phyloP scores from a whole-genome alignment of 495 filamentous ascomycete genomes.

The Trichocladium antarcticum region DNA sequence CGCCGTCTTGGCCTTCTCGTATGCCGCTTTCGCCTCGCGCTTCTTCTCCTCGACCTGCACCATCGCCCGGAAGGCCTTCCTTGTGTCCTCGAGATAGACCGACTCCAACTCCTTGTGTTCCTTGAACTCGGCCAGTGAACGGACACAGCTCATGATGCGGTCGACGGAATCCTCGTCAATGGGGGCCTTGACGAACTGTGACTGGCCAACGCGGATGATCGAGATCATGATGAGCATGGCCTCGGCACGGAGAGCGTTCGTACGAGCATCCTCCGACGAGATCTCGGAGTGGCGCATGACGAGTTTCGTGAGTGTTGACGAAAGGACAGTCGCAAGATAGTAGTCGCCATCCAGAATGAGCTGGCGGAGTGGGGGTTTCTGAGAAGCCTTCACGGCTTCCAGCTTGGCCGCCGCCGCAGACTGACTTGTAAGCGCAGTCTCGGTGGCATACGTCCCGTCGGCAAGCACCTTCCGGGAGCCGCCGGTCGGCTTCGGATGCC shows the following conservation, averaged over 20 bases:
- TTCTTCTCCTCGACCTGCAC: conserved; percentile 98
- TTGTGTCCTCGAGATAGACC: conserved; percentile 90
- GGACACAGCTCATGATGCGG: conserved; percentile 91
- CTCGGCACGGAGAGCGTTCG: conserved; percentile 88
- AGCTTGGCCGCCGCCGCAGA: conserved; percentile 81
- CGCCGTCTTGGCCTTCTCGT: conserved; percentile 85
- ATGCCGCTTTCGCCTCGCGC: conserved; percentile 77
- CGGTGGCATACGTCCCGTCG: conserved; percentile 94
- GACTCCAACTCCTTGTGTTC: conserved; percentile 80
- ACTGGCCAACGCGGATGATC: conserved; percentile 93
- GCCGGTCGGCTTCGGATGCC: conserved; percentile 63
- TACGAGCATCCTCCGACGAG: conserved; percentile 72
- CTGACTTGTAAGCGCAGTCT: conserved; percentile 88
- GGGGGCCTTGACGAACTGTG: conserved; percentile 90
- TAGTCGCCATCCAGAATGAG: conserved; percentile 96
- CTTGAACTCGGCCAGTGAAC: conserved; percentile 82
- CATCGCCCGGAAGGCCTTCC: conserved; percentile 96
- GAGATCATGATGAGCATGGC: conserved; percentile 99
- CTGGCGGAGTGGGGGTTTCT: conserved; percentile 91
- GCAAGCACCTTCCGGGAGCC: conserved; percentile 87
- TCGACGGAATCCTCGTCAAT: conserved; percentile 98
- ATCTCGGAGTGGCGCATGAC: conserved; percentile 98
- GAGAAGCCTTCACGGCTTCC: conserved; percentile 91
- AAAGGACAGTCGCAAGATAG: conserved; percentile 89
- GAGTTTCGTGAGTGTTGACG: conserved; percentile 89